phyloP scores from a whole-genome alignment of 2,329 filamentous ascomycete genomes.

The Pseudogymnoascus sp. region DNA sequence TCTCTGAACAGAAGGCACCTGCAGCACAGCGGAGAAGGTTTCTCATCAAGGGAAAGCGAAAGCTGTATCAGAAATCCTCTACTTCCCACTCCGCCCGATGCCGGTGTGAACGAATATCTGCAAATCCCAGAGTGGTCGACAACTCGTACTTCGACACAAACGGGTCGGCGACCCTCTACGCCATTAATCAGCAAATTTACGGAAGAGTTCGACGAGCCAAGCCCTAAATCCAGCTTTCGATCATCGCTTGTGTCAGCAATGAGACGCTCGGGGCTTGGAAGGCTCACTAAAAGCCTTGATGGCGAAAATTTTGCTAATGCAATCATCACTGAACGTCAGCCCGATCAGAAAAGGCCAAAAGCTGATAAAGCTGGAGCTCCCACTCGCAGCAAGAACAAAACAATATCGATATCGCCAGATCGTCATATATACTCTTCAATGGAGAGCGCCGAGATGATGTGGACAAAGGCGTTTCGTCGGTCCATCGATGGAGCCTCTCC shows the following conservation, averaged over 20 bases:
- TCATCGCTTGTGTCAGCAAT: not conserved
- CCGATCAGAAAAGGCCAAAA: not conserved
- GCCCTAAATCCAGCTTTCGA: not conserved
- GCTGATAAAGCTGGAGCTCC: not conserved
- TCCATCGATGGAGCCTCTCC: not conserved
- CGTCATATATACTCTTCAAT: not conserved
- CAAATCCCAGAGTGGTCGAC: not conserved
- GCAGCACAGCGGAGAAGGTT: not conserved
- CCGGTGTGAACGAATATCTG: not conserved
- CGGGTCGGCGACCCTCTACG: not conserved
- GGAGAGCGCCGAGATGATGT: not conserved
- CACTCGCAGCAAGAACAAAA: not conserved
- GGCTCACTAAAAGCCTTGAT: not conserved
- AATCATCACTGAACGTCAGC: not conserved
- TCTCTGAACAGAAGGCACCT: not conserved
- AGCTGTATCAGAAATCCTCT: not conserved
- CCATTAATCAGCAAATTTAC: not conserved
- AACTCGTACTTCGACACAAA: not conserved
- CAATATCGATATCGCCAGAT: not conserved
- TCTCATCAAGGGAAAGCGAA: not conserved
- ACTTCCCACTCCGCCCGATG: not conserved
- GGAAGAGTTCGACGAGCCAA: not conserved
- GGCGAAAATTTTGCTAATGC: not conserved
- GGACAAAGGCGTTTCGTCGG: not conserved
- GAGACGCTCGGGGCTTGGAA: not conserved